Base-by-base conservation (phyloP, 1,139 yeast species). In the Protomyces macrosporus region DNA sequence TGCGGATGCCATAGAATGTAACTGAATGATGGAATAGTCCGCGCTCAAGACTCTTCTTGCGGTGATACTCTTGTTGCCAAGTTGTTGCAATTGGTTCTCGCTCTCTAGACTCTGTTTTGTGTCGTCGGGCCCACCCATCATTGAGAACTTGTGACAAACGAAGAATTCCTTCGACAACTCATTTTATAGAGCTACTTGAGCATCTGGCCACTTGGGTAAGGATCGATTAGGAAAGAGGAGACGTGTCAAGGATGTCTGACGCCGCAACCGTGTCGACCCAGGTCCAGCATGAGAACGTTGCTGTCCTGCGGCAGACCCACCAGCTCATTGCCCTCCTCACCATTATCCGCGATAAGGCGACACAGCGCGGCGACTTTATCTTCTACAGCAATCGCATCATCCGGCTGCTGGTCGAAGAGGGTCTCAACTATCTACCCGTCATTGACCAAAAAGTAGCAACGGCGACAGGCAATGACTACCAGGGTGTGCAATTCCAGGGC, bases 341-440 rank as follows among this genome's bases (percentile, higher is more conserved):
- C 30, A 90, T 91, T 72, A 90, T 93, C 71, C 86, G 98, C 73
- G 90, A 89, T 74, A 82, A 81, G 71, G 76, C 75, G 65, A 91
- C 98, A 35, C 79, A 82, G 67, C 83, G 98, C 71, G 62, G 63
- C 1, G 98, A 93, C 73, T 93, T 93, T 74, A 95, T 93, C 64
- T 93, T 93, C 75, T 93, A 91, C 75, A 84, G 97, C 14, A 97
- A 93, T 75, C 82, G 98, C 74, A 91, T 93, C 77, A 93, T 93
- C 73, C 82, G 98, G 67, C 78, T 93, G 59, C 78, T 93, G 67
- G 98, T 93, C 32, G 98, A 93, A 77, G 97, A 88, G 75, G 71
- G 98, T 42, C 82, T 93, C 72, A 91, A 93, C 75, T 90, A 88
- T 73, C 79, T 93, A 61, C 98, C 98, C 6, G 96, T 91, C 16